Base-by-base conservation (phyloP, 2,329 filamentous ascomycete species). In the Fusarium kyushuense region DNA sequence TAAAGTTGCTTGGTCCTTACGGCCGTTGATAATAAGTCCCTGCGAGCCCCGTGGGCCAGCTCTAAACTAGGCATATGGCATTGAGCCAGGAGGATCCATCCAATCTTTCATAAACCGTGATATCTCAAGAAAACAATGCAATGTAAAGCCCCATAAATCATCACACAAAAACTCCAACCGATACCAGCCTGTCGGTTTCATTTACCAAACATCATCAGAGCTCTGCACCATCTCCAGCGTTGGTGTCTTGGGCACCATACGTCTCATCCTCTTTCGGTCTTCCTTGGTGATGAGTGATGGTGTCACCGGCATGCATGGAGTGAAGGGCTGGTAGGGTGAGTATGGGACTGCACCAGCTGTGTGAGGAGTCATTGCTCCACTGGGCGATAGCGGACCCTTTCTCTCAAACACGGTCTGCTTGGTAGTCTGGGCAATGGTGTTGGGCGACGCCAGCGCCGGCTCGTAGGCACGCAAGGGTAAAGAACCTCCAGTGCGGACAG, bases 311-410 rank as follows among this genome's bases (percentile, higher is more conserved):
- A 93, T 85, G 47, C 92, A 83, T 2, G 92, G 91, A 9, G 90
- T 91, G 75, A 90, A 92, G 1, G 92, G 92, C 81, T 94, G 92
- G 71, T 94, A 95, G 0, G 92, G 91, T 56, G 87, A 89, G 77
- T 94, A 94, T 3, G 92, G 92, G 23, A 89, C 86, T 2, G 87
- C 84, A 23, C 82, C 84, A 6, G 86, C 87, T 2, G 85, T 88
- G 76, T 82, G 86, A 0, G 91, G 92, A 4, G 88, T 90, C 45
- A 85, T 86, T 25, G 87, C 82, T 1, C 85, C 87, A 1, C 79
- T 79, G 4, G 89, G 88, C 5, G 87, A 87, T 57, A 87, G 73
- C 2, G 86, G 85, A 1, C 78, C 80, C 23, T 79, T 81, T 32
- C 88, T 82, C 72, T 90, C 88, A 65, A 91, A 87, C 2, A 89